These are phyloP conservation scores for Saitozyma podzolica DNA, from an alignment of 768 basidiomycete genomes.

Conservation along the genomic window DNA sequence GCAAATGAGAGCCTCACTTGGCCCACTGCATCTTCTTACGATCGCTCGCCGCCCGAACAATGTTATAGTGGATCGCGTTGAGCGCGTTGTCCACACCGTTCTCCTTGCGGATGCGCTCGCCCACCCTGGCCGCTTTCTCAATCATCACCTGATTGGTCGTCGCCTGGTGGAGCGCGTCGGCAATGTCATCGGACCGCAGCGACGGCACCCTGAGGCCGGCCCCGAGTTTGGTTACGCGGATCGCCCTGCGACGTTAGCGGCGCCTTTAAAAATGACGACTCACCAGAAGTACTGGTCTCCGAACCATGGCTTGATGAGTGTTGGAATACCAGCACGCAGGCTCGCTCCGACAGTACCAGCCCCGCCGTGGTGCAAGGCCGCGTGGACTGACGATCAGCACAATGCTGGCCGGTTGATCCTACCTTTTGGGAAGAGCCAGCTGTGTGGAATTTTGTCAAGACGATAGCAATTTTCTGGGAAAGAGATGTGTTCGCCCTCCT, in stretches of 20 bases:
- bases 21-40: slow-evolving; percentile 32
- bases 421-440: slow-evolving; percentile 49
- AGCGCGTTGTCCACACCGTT: slow-evolving; percentile 64
- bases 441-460: slow-evolving; percentile 69
- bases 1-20: too few species aligned
- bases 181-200: slow-evolving; percentile 57
- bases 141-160: slow-evolving; percentile 64
- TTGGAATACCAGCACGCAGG: slow-evolving; percentile 65
- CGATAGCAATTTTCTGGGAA: slow-evolving; percentile 55
- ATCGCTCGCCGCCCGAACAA: slow-evolving; percentile 53
- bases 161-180: slow-evolving; percentile 61
- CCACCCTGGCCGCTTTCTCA: slow-evolving; percentile 61
- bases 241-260: slow-evolving; percentile 52
- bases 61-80: slow-evolving; percentile 61
- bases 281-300: slow-evolving; percentile 67
- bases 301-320: slow-evolving; percentile 71
- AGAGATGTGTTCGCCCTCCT: slow-evolving; percentile 55
- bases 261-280: too few species aligned
- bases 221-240: slow-evolving; percentile 64
- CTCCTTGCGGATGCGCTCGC: slow-evolving; percentile 59
- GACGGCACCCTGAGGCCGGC: slow-evolving; percentile 61
- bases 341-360: slow-evolving; percentile 72
- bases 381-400: slow-evolving; percentile 55
- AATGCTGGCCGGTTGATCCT: too few species aligned
- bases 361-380: slow-evolving; percentile 68